Base-by-base conservation (phyloP, 2,329 filamentous ascomycete genomes). In the Colletotrichum agaves region DNA sequence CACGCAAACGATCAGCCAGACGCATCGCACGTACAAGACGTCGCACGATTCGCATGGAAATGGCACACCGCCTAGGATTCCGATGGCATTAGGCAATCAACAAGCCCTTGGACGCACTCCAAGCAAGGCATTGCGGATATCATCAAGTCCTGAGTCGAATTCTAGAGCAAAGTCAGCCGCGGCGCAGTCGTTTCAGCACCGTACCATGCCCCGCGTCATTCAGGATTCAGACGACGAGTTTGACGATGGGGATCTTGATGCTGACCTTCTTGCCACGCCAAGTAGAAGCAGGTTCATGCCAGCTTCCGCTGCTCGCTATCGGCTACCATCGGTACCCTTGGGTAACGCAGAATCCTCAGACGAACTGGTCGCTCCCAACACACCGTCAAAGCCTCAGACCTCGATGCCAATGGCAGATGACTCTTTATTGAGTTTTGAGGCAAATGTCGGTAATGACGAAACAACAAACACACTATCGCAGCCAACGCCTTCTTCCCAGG, bases 201-300 rank as follows among this genome's bases (percentile, higher is more conserved):
- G 52, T 68, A 61, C 41, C 61, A 62, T 46, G 70, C 61, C 41
- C 33, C 76, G 79, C 37, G 74, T 87, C 6, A 83, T 88, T 44
- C 80, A 84, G 58, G 87, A 89, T 71, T 89, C 87, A 0, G 87
- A 88, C 49, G 86, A 88, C 47, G 86, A 88, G 47, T 84, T 83
- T 50, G 86, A 88, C 4, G 87, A 88, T 50, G 86, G 88, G 41
- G 85, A 88, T 47, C 83, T 83, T 49, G 86, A 88, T 43, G 86
- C 88, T 41, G 85, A 88, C 47, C 84, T 83, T 46, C 71, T 84
- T 5, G 82, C 81, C 5, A 80, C 83, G 12, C 78, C 76, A 8
- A 76, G 76, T 10, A 76, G 74, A 41, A 72, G 76, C 4, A 73
- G 74, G 12, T 35, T 39, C 46, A 43, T 56, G 58, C 31, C 60